Base-by-base conservation (phyloP, 768 basidiomycete species). In the Collybia mongolica region DNA sequence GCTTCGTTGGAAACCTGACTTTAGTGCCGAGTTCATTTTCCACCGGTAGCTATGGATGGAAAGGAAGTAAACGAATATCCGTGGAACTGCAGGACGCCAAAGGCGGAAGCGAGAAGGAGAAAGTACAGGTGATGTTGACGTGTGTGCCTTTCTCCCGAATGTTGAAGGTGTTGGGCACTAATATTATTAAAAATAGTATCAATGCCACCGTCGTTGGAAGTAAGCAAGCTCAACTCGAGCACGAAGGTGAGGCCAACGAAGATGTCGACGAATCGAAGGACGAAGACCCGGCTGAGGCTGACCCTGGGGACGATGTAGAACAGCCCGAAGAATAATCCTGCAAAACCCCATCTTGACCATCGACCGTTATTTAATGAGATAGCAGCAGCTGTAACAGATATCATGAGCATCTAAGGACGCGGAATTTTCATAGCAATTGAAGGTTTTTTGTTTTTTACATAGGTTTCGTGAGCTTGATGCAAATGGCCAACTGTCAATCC, bases 41-140 rank as follows among this genome's bases (percentile, higher is more conserved):
- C 12, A 90, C 88, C 0, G 88, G 90, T 9, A 88, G 86, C 61
- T 90, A 86, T 63, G 90, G 91, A 15, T 93, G 90, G 90, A 92
- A 90, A 64, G 90, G 85, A 2, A 79, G 66, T 64, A 86, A 84
- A 64, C 77, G 83, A 20, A 66, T 91, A 52, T 75, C 72, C 1
- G 74, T 93, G 44, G 86, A 90, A 59, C 63, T 92, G 14, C 72
- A 79, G 48, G 72, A 74, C 48, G 60, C 70, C 0, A 77, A 80
- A 14, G 73, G 65, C 12, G 80, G 70, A 37, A 76, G 68, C 4
- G 71, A 75, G 46, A 82, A 77, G 64, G 82, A 82, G 65, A 84
- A 79, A 53, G 85, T 92, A 2, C 79, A 86, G 58, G 86, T 92
- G 9, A 82, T 79, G 75, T 65, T 93, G 51, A 82, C 80, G 86